Base-by-base conservation (phyloP, 2,329 filamentous ascomycete species). In the Hypoxylon sp. region DNA sequence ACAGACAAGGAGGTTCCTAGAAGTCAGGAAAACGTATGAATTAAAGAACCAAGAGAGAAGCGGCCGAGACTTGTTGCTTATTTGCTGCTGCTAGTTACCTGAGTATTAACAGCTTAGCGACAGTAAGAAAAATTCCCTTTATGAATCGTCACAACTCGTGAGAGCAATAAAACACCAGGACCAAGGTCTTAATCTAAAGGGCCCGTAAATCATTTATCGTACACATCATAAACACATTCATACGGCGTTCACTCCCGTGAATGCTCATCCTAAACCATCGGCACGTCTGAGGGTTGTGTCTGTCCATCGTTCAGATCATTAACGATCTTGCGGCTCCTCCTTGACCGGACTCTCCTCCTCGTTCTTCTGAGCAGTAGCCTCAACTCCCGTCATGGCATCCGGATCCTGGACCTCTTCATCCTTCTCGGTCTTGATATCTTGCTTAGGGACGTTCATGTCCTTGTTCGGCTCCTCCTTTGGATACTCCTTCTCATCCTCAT, bases 271-370 rank as follows among this genome's bases (percentile, higher is more conserved):
- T 53, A 11, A 5, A 36, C 30, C 28, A 32, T 61, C 46, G n/a
- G 25, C 13, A 9, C 34, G 9, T 58, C 58, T 2, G 13, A 14
- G 13, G 21, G 17, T 13, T 51, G 38, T 14, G 36, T 17, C 14
- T 41, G 23, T 9, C 19, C 28, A 38, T 45, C 34, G 6, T 45
- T 30, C 19, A 28, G 52, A 17, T 17, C 38, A 13, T 28, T 11
- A 19, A 19, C 19, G 19, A 60, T 49, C 30, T 28, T 34, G n/a
- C 0, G 82, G 82, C 46, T 23, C 25, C 23, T 38, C 43, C 19
- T 38, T 78, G 0, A 74, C 80, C 85, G 85, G 87, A 25, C 82
- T 41, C 28, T 32, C 34, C 23, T 5, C 21, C 14, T 19, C 38
- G 14, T 14, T 34, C 17, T 38, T n/a, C 49, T 45, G 9, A 5